A percentile compares a stretch with the other conserved stretches of the same genome.
Evolutionary conservation across 306 rosid species (phyloP).

Genomic region (Cercis canadensis): DNA sequence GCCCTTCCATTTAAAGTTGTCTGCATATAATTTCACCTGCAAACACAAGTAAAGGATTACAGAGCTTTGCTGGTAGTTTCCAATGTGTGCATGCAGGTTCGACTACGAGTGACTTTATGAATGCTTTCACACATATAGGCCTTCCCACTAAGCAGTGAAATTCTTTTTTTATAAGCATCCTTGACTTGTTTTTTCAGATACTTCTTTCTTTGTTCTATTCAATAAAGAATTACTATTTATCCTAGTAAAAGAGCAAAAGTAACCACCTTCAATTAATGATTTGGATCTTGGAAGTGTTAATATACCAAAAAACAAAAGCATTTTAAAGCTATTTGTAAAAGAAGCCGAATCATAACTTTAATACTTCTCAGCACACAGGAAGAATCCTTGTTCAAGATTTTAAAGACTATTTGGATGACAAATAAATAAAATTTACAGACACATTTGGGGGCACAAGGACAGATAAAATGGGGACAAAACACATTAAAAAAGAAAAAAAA

Average conservation of each 20-base stretch:
- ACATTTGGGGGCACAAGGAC: too few species aligned
- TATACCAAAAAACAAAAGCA: neutral
- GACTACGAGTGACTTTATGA: neutral
- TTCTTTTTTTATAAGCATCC: too few species aligned
- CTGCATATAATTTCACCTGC: constrained; percentile 87
- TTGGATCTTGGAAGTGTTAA: neutral
- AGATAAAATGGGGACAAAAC: too few species aligned
- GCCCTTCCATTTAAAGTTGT: constrained; percentile 98
- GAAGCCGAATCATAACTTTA: neutral
- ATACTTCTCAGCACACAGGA: too few species aligned
- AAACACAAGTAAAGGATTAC: constrained; percentile 29
- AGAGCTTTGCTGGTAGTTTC: neutral
- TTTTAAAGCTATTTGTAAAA: neutral
- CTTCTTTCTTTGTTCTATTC: neutral
- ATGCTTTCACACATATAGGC: neutral
- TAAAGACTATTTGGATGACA: neutral
- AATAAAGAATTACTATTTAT: neutral
- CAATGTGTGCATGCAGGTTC: constrained; percentile 1
- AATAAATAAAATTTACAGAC: neutral
- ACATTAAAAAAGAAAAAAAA: too few species aligned
- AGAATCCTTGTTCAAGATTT: neutral
- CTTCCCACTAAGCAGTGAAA: neutral
- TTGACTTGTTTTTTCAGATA: too few species aligned
- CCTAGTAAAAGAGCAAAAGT: neutral
- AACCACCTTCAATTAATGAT: neutral